A percentile compares a stretch with the other conserved stretches of the same genome.
phyloP scores from a whole-genome alignment of 1,284 basidiomycete genomes.

The Inonotus obliquus region DNA sequence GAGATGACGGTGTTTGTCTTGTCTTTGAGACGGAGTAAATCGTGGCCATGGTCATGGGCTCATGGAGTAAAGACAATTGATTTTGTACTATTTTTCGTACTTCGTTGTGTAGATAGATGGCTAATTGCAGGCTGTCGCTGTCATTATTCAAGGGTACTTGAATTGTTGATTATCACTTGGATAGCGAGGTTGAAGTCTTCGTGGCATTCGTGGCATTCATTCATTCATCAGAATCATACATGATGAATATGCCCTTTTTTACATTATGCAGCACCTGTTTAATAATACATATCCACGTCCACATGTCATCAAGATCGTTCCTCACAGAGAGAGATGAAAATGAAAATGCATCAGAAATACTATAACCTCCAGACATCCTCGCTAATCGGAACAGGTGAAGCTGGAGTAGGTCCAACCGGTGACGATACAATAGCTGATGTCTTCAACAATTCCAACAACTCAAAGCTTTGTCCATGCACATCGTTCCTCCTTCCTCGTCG shows the following conservation, averaged over 20 bases:
- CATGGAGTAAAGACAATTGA: no score
- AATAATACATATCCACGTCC: background rate
- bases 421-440: constrained; percentile 46
- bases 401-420: constrained; percentile 20
- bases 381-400: constrained; percentile 20
- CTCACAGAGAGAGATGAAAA: background rate
- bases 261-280: background rate
- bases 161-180: no score
- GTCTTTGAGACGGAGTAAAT: constrained; percentile 63
- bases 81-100: no score
- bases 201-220: no score
- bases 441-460: constrained; percentile 63
- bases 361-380: constrained; percentile 62
- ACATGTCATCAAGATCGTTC: background rate
- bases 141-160: no score
- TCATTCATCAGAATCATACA: no score
- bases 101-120: background rate
- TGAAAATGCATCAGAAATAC: constrained; percentile 52
- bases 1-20: constrained; percentile 81
- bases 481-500: constrained; percentile 49
- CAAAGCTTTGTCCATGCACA: constrained; percentile 53
- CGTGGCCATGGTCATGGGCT: no score
- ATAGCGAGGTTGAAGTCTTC: no score
- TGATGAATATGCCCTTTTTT: no score
- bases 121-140: no score